A percentile compares a stretch with the other conserved stretches of the same genome.
Evolutionary conservation across 2,329 filamentous ascomycete species (phyloP).

Genomic region (Trichoderma atrobrunneum): DNA sequence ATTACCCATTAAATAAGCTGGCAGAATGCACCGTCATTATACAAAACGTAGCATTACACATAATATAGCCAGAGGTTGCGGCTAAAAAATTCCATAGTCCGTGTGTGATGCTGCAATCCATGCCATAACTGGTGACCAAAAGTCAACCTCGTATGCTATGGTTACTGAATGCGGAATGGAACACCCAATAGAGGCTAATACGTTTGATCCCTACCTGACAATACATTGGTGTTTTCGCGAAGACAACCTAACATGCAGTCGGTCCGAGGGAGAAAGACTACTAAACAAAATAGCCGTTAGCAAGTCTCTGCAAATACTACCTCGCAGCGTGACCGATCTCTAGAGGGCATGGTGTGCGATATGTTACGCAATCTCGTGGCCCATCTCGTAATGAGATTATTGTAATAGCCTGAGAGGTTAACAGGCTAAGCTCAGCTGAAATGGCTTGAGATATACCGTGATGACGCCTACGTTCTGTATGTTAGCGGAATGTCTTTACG

Average conservation of each 20-base stretch:
- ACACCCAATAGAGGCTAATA: not conserved
- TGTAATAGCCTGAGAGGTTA: not conserved
- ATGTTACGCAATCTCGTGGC: not conserved
- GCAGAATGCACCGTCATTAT: not conserved
- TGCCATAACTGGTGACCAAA: not conserved
- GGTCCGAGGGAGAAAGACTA: not conserved
- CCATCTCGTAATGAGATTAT: not conserved
- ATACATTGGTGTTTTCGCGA: not conserved
- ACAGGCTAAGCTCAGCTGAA: not conserved
- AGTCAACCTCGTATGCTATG: not conserved
- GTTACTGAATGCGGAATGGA: not conserved
- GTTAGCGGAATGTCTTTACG: not conserved
- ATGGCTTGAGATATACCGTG: not conserved
- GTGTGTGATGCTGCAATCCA: not conserved
- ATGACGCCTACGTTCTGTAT: not conserved
- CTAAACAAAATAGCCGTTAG: not conserved
- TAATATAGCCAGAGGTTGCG: not conserved
- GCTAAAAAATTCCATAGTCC: not conserved
- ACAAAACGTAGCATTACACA: not conserved
- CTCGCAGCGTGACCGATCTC: not conserved
- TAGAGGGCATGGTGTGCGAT: not conserved
- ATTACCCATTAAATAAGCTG: conserved; percentile 9
- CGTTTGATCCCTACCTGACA: not conserved
- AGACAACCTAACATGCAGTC: not conserved
- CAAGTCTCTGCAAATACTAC: not conserved